A percentile compares a stretch with the other conserved stretches of the same genome.
These are phyloP conservation scores for Cystobasidium sp. DNA, from an alignment of 1,284 basidiomycete species.

Conservation along the genomic window DNA sequence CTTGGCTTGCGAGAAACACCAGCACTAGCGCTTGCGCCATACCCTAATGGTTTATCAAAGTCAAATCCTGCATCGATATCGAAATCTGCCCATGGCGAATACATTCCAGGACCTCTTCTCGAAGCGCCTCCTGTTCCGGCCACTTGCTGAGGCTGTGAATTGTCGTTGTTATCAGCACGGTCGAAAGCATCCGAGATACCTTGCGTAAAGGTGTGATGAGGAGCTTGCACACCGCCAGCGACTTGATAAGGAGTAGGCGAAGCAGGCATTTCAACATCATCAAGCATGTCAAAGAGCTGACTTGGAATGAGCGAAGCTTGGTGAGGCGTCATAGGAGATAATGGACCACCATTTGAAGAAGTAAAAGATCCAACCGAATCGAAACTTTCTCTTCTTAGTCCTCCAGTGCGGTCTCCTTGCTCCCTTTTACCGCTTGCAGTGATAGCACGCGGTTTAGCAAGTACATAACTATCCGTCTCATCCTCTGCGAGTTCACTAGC, in stretches of 20 bases:
- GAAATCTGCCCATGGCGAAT: slow-evolving; percentile 28
- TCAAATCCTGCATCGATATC: slow-evolving; percentile 27
- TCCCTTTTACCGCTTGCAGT: background rate
- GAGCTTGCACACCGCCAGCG: slow-evolving; percentile 7
- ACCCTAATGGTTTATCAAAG: slow-evolving; percentile 16
- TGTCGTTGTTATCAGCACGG: slow-evolving; percentile 29
- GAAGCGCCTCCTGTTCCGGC: background rate
- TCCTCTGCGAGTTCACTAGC: background rate
- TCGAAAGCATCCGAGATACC: slow-evolving; percentile 32
- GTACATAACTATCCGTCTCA: slow-evolving; percentile 4
- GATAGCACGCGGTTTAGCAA: background rate
- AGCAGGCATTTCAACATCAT: slow-evolving; percentile 55
- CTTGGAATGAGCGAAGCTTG: slow-evolving; percentile 53
- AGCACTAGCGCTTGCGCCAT: background rate
- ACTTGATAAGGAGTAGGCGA: slow-evolving; percentile 45
- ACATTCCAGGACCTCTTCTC: slow-evolving; percentile 13
- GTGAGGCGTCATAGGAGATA: slow-evolving; percentile 54
- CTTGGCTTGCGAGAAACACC: slow-evolving; percentile 24
- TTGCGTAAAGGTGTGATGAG: slow-evolving; percentile 24
- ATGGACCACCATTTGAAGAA: slow-evolving; percentile 44
- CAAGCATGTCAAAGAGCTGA: slow-evolving; percentile 53
- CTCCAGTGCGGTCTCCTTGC: background rate
- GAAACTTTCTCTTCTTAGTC: slow-evolving; percentile 21
- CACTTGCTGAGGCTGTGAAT: background rate
- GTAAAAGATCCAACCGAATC: slow-evolving; percentile 27